Base-by-base conservation (phyloP, 257 asterid genomes). In the Verbascum thapsus region DNA sequence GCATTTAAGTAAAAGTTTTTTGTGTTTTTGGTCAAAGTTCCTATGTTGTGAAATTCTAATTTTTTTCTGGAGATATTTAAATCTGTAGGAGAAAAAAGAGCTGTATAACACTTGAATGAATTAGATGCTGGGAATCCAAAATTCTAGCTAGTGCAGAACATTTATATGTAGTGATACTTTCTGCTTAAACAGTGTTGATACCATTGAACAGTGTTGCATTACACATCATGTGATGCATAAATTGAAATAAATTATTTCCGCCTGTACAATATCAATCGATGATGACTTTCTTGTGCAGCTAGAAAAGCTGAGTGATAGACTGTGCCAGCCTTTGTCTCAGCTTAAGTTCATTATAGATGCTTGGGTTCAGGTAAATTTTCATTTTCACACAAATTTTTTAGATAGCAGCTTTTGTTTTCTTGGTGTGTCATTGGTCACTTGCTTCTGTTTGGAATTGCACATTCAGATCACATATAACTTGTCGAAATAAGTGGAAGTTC, bases 301-400 rank as follows among this genome's bases (percentile, higher is more conserved):
- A 63, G 98, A 88, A 76, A 86, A 77, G 78, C 86, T 91, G 65
- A 91, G 98, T 66, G 95, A 92, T 70, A 70, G 13, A 53, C 98
- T 88, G 58, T 75, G 83, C 58, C 98, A 92, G 75, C 97, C 98
- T 4, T 97, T 86, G 72, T 85, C 97, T 61, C 98, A 92, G 83
- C 90, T 92, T 18, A 92, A 88, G 88, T 92, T 92, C 76, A 87
- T 92, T 50, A 68, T 85, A 63, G 98, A 92, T 71, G 97, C 98
- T 76, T 92, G 97, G 98, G 84, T 74, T 74, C 98, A 92, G 96
- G 97, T 92, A 76, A 44, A 49, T 48, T 63, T 53, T 48, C 20
- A 37, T 54, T 56, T 60, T 49, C 16, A 15, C 38, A 50, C 49
- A 41, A 5, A 43, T 63, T 51, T 58, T 62, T 30, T 39, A 15